Evolutionary conservation across 306 rosid species (phyloP).

Genomic region (Pterocarpus santalinus): DNA sequence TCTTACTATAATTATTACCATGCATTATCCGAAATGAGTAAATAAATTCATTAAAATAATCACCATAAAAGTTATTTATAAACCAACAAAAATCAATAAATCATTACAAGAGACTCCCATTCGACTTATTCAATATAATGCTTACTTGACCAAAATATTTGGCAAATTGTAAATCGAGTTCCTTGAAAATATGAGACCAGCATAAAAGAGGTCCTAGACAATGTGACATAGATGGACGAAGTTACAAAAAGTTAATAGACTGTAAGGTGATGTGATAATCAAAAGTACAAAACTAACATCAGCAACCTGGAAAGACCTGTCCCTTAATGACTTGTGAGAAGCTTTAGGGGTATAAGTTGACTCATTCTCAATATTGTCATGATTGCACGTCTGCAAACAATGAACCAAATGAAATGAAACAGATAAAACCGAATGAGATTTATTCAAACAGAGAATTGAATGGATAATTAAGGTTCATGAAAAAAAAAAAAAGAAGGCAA

Average conservation of each 20-base stretch:
- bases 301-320: conserved; percentile 58
- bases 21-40: neutral
- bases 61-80: conserved; percentile 21
- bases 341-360: conserved; percentile 66
- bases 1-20: neutral
- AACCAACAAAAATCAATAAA: neutral
- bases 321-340: conserved; percentile 62
- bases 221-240: conserved; percentile 28
- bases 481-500: neutral
- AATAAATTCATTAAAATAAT: conserved; percentile 18
- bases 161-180: conserved; percentile 24
- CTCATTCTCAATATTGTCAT: conserved; percentile 59
- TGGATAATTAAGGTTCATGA: conserved; percentile 5
- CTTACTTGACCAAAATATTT: neutral
- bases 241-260: conserved; percentile 25
- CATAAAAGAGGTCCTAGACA: conserved; percentile 17
- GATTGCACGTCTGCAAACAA: conserved; percentile 59
- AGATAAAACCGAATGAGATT: conserved; percentile 26
- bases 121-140: conserved; percentile 18
- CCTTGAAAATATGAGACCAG: conserved; percentile 32
- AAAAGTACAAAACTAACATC: conserved; percentile 62
- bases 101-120: conserved; percentile 5
- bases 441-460: conserved; percentile 33
- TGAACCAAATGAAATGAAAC: conserved; percentile 41
- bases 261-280: conserved; percentile 9